A percentile compares a stretch with the other conserved stretches of the same genome.
Evolutionary conservation across 2,329 filamentous ascomycete genomes (phyloP).

Genomic region (Setomelanomma holmii): DNA sequence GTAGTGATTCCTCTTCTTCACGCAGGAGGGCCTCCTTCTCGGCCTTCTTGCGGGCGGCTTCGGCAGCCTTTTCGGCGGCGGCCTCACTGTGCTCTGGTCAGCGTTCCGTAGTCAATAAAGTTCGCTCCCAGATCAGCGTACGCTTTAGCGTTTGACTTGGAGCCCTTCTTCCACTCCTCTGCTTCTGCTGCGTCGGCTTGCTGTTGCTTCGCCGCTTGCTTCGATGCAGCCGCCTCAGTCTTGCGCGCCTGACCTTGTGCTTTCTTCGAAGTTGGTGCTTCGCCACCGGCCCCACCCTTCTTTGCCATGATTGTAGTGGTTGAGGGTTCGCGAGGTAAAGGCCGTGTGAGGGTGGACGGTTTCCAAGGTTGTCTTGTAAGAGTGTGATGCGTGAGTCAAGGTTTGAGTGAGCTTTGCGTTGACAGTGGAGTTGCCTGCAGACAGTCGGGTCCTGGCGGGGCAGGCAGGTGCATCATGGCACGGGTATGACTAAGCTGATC

Average conservation of each 20-base stretch:
- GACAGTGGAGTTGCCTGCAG: slow-evolving; percentile 12
- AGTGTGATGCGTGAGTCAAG: slow-evolving; percentile 19
- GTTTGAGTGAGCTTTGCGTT: slow-evolving; percentile 13
- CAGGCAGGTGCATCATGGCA: slow-evolving; percentile 18
- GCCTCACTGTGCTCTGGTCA: slow-evolving; percentile 68
- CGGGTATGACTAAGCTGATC: slow-evolving; percentile 8
- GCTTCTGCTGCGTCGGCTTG: slow-evolving; percentile 73
- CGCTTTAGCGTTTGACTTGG: slow-evolving; percentile 89
- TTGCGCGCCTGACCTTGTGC: slow-evolving; percentile 88
- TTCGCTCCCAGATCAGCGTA: slow-evolving; percentile 54
- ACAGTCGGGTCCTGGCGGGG: slow-evolving; percentile 7
- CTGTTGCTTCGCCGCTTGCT: slow-evolving; percentile 73
- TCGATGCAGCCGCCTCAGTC: slow-evolving; percentile 82
- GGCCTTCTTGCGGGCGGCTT: slow-evolving; percentile 86
- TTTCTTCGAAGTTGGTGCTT: slow-evolving; percentile 79
- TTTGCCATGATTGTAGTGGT: slow-evolving; percentile 34
- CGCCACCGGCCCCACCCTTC: slow-evolving; percentile 67
- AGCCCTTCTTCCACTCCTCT: slow-evolving; percentile 81
- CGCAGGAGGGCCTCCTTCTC: slow-evolving; percentile 83
- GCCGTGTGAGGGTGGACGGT: not conserved
- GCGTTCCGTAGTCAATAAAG: not conserved
- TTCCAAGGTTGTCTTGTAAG: not conserved
- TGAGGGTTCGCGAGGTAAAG: not conserved
- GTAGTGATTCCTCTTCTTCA: slow-evolving; percentile 78
- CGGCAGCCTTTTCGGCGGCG: slow-evolving; percentile 82